phyloP scores from a whole-genome alignment of 176 grass and related monocot genomes.

The Oryza coarctata region DNA sequence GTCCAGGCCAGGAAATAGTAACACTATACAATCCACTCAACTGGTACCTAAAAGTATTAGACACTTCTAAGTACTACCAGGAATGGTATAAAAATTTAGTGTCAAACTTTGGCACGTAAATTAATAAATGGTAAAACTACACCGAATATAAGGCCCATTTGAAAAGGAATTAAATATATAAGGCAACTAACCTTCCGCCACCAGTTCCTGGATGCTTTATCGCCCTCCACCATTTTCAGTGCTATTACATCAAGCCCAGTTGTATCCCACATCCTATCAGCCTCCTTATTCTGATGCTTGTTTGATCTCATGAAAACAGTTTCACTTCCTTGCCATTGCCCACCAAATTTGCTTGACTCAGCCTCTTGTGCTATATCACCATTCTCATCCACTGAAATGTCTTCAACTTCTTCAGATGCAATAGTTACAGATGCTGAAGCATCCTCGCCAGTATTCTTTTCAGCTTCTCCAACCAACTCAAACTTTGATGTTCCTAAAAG shows the following conservation, averaged over 20 bases:
- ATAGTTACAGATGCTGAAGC: neutral
- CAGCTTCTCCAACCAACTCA: conserved; percentile 25
- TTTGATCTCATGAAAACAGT: conserved; percentile 79
- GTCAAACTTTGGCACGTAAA: neutral
- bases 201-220: conserved; percentile 82
- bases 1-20: neutral
- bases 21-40: neutral
- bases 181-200: conserved; percentile 71
- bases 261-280: conserved; percentile 57
- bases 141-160: conserved; percentile 15
- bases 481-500: conserved; percentile 29
- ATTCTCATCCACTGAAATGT: neutral
- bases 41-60: conserved; percentile 12
- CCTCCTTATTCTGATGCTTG: conserved; percentile 59
- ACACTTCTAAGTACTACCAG: neutral
- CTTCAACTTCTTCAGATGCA: conserved; percentile 4
- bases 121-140: neutral
- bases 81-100: neutral
- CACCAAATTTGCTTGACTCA: conserved; percentile 51
- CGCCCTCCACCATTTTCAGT: conserved; percentile 74
- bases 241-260: conserved; percentile 63
- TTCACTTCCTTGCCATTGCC: conserved; percentile 76
- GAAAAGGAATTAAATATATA: conserved; percentile 8
- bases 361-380: conserved; percentile 10
- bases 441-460: conserved; percentile 4